Evolutionary conservation across 331 rosid genomes (phyloP), one percentile per base, ranked within the genome.

Genomic region (Telfairia occidentalis): DNA sequence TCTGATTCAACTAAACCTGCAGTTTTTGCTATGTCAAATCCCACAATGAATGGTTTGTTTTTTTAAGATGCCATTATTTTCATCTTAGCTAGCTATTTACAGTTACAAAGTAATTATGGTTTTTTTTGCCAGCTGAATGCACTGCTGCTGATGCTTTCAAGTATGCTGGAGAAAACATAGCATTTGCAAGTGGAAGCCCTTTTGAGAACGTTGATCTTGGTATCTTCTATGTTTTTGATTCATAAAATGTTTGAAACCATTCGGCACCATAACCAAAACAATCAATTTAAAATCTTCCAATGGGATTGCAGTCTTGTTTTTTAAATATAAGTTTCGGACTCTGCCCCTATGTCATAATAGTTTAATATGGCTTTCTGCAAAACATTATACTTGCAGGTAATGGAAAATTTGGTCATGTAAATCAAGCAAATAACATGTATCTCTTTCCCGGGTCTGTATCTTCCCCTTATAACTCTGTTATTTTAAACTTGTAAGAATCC

Each of bases 381-480:
- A 78, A 40, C 19, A 29, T 75, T 43, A 49, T 76, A 32, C 81
- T 76, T 37, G 73, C 92, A 95, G 99, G 94, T 78, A 83, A 95
- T 53, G 99, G 97, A 42, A 95, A 85, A 67, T 78, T 85, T 21
- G 99, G 99, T 63, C 92, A 95, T 80, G 97, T 90, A 75, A 92
- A 95, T 89, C 99, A 95, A 89, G 99, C 99, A 75, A 95, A 95
- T 83, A 95, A 95, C 84, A 95, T 95, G 99, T 95, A 95, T 83
- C 82, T 92, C 74, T 95, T 95, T 83, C 99, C 97, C 16, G 97
- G 99, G 97, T 95, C 38, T 82, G 86, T 52, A 78, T 80, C 75
- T 75, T 43, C 74, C 78, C 78, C 77, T 37, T 48, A 23, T 6
- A 18, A 42, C 73, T 26, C 29, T 18, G 49, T 11, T 34, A 13